Conservation (phyloP, 1,284 basidiomycete genomes). For the Somion occarium region DNA sequence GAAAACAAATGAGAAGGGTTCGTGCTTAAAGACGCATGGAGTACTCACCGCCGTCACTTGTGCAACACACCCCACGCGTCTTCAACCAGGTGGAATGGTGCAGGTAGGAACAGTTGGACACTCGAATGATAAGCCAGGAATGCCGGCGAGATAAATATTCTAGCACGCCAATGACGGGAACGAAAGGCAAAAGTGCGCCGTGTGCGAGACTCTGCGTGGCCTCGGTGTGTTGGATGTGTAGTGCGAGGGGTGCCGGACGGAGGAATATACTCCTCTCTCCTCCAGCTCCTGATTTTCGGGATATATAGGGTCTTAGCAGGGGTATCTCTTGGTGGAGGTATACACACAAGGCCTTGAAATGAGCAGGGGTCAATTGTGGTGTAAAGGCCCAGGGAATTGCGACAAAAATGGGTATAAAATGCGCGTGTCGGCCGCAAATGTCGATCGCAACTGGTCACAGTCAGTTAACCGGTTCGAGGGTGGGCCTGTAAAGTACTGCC, state of each 20-base stretch:
- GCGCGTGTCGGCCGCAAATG: neutral
- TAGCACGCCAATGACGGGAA: no score
- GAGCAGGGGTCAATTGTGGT: no score
- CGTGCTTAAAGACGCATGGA: neutral
- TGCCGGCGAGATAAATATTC: neutral
- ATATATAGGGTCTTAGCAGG: neutral
- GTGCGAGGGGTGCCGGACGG: neutral
- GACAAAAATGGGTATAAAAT: no score
- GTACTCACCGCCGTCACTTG: neutral
- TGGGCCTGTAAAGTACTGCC: no score
- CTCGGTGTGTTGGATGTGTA: neutral
- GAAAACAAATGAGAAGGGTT: neutral
- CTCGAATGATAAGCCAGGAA: no score
- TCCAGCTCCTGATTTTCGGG: neutral
- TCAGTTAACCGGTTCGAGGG: no score
- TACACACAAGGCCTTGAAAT: neutral
- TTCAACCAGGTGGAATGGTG: neutral
- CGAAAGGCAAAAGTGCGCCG: no score
- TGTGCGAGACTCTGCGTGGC: no score
- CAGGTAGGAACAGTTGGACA: neutral
- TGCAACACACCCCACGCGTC: neutral
- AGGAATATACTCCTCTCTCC: neutral
- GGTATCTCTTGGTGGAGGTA: neutral
- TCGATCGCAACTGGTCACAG: neutral
- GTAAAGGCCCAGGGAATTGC: no score